Evolutionary conservation across 2,329 filamentous ascomycete genomes (phyloP).

Genomic region (Gnomoniopsis sp.): DNA sequence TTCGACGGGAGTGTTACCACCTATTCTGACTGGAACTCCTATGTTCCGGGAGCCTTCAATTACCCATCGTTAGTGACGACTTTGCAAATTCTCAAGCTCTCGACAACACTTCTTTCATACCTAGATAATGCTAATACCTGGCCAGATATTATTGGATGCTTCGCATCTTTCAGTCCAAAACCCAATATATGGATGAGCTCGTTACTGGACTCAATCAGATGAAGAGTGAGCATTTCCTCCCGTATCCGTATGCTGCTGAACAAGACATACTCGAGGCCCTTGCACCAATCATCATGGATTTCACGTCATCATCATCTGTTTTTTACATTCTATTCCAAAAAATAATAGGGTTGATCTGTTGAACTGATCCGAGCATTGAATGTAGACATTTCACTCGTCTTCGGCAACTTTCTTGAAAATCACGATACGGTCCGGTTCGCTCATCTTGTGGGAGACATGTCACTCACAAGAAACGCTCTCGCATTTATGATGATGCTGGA

Average conservation of each 20-base stretch:
- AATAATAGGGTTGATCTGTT: no score
- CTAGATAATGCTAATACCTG: not conserved
- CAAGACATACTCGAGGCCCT: not conserved
- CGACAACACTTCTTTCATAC: not conserved
- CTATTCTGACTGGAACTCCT: slow-evolving; percentile 41
- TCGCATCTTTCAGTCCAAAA: slow-evolving; percentile 24
- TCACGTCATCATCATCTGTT: not conserved
- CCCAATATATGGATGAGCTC: slow-evolving; percentile 32
- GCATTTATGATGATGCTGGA: slow-evolving; percentile 52
- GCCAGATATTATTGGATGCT: slow-evolving; percentile 24
- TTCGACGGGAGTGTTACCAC: slow-evolving; percentile 42
- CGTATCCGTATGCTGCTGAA: no score
- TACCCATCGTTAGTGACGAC: slow-evolving; percentile 38
- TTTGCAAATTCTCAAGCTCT: not conserved
- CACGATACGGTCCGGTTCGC: slow-evolving; percentile 46
- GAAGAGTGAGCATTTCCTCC: not conserved
- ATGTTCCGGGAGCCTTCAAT: slow-evolving; percentile 46
- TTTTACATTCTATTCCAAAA: no score
- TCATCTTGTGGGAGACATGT: slow-evolving; percentile 41
- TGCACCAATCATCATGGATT: not conserved
- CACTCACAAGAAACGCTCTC: slow-evolving; percentile 49
- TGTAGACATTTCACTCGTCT: slow-evolving; percentile 32
- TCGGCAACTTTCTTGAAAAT: slow-evolving; percentile 45
- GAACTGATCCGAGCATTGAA: not conserved
- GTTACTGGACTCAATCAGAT: slow-evolving; percentile 26